Evolutionary conservation across 495 filamentous ascomycete species (phyloP), one percentile per base, ranked within the genome.

Genomic region (Articulospora tetracladia): DNA sequence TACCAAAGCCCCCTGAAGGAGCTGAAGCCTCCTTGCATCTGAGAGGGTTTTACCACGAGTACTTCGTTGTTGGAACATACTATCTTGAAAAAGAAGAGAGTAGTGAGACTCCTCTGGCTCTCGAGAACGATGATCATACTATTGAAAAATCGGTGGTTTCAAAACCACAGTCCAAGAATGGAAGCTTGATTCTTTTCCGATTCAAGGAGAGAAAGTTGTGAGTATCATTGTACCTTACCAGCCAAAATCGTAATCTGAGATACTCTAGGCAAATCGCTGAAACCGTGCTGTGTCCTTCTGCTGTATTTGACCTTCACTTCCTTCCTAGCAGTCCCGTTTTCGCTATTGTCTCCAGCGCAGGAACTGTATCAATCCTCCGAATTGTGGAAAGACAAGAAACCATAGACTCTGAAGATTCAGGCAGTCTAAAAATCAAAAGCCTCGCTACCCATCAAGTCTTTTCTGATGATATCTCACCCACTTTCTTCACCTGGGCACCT

Each of bases 11-110:
- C 3, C 3, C 8, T 44, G 17, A 19, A 3, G 39, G 39, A 15
- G 39, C 3, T 11, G 39, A 44, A 44, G 15, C 15, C 17, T 44
- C 39, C 3, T 44, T 0, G 67, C 28, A 55, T 36, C 22, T 36
- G 6, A 4, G 23, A 55, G 7, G 23, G 1, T 41, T 4, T 17
- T 23, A 17, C 11, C 20, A 2, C 53, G 75, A 86, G 10, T 84
- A 85, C 64, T 86, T 97, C 64, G 72, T 96, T 1, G 79, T 97
- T 39, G 94, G 94, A 22, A 97, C 94, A 1, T 98, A 98, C 71
- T 75, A 86, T 49, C 77, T 97, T 25, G 79, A 90, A 55, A 79
- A 74, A 3, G 73, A 78, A 49, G n/a, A 54, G 2, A 17, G 26
- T 24, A 6, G 30, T 26, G 22, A 25, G 53, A 23, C 24, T 6